Conservation (phyloP, 2,329 filamentous ascomycete species). For the Penicillium sp. region DNA sequence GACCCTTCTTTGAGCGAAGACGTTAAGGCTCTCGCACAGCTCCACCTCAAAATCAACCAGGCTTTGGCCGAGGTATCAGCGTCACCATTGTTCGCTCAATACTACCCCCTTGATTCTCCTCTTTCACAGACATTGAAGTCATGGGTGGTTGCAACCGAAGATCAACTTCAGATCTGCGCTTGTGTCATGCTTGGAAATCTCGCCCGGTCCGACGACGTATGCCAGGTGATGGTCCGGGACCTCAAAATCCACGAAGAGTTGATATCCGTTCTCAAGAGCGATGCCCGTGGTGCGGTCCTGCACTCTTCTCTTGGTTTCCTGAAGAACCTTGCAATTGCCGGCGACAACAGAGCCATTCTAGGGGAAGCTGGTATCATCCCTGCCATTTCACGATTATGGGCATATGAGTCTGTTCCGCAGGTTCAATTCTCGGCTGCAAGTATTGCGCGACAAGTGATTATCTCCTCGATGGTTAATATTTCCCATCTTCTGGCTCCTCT, state of each 20-base stretch:
- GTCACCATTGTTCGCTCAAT: conserved; percentile 34
- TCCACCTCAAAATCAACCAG: conserved; percentile 41
- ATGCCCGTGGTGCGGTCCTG: conserved; percentile 41
- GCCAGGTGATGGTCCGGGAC: conserved; percentile 40
- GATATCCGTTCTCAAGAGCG: conserved; percentile 39
- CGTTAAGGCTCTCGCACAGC: conserved; percentile 33
- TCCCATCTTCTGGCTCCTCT: conserved; percentile 34
- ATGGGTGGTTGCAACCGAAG: conserved; percentile 41
- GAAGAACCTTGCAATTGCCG: conserved; percentile 49
- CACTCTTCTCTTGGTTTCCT: conserved; percentile 48
- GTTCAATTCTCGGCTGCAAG: conserved; percentile 46
- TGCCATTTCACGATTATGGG: conserved; percentile 41
- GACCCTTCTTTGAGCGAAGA: conserved; percentile 34
- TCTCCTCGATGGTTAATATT: conserved; percentile 40
- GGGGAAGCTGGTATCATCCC: conserved; percentile 41
- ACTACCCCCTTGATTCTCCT: conserved; percentile 40
- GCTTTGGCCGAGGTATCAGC: conserved; percentile 43
- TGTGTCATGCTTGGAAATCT: conserved; percentile 50
- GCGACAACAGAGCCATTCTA: conserved; percentile 40
- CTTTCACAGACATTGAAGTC: conserved; percentile 38
- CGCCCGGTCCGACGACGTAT: conserved; percentile 45
- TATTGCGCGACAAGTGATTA: conserved; percentile 41
- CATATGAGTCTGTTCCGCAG: conserved; percentile 43
- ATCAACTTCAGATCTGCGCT: conserved; percentile 47
- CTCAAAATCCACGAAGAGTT: conserved; percentile 41